Conservation (phyloP, 768 basidiomycete genomes). For the Mycena belliarum region DNA sequence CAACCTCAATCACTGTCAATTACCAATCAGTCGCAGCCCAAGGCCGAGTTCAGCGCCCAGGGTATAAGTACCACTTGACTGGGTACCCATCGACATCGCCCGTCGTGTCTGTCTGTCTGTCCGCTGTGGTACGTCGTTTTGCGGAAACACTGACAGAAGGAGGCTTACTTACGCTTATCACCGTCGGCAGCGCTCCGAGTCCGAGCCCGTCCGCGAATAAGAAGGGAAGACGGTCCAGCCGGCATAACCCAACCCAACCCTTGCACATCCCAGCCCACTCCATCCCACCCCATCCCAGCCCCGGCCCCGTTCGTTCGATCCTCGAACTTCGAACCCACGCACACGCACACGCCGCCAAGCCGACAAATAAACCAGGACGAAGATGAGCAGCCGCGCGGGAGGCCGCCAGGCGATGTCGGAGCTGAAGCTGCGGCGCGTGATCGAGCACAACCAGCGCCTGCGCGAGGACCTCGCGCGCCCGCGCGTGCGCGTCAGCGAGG, state of each 20-base stretch:
- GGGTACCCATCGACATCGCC: constrained; percentile 10
- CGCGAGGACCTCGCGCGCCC: constrained; percentile 88
- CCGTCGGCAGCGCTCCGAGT: background rate
- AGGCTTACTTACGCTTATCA: background rate
- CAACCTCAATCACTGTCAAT: too few species aligned
- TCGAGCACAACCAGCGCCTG: constrained; percentile 91
- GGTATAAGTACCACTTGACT: constrained; percentile 13
- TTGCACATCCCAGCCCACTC: too few species aligned
- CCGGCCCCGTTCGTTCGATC: too few species aligned
- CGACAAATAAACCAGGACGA: background rate
- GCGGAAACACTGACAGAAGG: background rate
- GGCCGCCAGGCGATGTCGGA: constrained; percentile 92
- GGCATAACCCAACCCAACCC: too few species aligned
- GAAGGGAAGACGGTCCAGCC: background rate
- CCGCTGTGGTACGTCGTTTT: background rate
- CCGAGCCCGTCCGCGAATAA: too few species aligned
- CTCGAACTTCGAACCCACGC: too few species aligned
- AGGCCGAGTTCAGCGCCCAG: constrained; percentile 18
- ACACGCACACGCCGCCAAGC: too few species aligned
- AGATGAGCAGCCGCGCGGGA: constrained; percentile 62
- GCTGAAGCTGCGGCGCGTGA: constrained; percentile 90
- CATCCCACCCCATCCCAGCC: too few species aligned
- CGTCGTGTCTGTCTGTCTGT: background rate
- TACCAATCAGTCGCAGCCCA: background rate
- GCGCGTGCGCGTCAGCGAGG: constrained; percentile 87